A percentile compares a stretch with the other conserved stretches of the same genome.
phyloP scores from a whole-genome alignment of 2,329 filamentous ascomycete species.

The Xylaria hypoxylon region DNA sequence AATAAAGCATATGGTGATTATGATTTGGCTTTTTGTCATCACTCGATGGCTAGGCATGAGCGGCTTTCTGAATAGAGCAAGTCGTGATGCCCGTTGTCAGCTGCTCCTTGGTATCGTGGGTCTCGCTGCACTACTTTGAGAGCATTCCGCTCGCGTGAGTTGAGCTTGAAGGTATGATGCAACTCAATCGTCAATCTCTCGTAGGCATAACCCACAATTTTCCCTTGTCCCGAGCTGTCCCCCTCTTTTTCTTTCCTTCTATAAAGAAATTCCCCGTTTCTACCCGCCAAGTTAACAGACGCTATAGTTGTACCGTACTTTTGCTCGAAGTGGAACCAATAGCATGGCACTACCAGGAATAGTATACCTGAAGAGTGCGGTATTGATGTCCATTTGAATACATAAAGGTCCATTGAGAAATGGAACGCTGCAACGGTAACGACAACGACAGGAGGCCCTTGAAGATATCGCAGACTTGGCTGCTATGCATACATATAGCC shows the following conservation, averaged over 20 bases:
- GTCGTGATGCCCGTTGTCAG: neutral
- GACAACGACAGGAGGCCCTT: neutral
- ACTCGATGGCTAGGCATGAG: neutral
- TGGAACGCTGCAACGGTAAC: neutral
- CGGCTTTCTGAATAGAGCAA: constrained; percentile 22
- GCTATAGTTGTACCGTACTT: constrained; percentile 24
- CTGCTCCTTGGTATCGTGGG: constrained; percentile 8
- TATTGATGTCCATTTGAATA: constrained; percentile 15
- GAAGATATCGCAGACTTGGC: neutral
- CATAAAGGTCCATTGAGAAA: constrained; percentile 7
- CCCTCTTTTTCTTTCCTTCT: neutral
- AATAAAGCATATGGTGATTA: neutral
- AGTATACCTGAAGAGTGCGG: neutral
- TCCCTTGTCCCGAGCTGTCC: neutral
- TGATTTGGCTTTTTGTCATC: neutral
- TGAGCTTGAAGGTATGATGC: constrained; percentile 14
- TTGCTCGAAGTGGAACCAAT: constrained; percentile 20
- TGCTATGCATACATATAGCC: constrained; percentile 7
- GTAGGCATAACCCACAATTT: neutral
- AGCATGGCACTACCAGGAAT: constrained; percentile 2
- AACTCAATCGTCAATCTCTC: neutral
- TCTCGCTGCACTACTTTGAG: constrained; percentile 1
- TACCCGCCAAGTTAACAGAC: constrained; percentile 9
- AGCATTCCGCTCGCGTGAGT: constrained; percentile 16
- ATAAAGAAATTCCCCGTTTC: neutral